A percentile compares a stretch with the other conserved stretches of the same genome.
These are phyloP conservation scores for Hypoxylon cercidicola DNA, from an alignment of 495 filamentous ascomycete genomes.

Conservation along the genomic window DNA sequence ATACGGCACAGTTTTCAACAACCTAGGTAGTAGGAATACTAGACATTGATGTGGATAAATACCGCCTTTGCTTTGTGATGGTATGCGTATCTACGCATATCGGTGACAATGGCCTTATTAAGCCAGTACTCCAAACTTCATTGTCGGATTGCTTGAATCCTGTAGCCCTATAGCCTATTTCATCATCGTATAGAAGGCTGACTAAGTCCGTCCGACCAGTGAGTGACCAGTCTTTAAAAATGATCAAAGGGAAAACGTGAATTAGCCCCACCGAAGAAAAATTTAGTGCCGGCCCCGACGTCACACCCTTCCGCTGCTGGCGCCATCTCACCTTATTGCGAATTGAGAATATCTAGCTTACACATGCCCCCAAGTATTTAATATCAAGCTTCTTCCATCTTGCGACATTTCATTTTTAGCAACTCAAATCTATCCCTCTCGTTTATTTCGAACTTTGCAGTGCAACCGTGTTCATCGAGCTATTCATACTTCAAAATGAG, in stretches of 20 bases:
- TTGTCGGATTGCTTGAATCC: not conserved
- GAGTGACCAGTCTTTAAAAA: slow-evolving; percentile 15
- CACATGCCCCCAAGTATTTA: slow-evolving; percentile 25
- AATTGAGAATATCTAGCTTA: slow-evolving; percentile 1
- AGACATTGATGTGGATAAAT: too few relatives aligned
- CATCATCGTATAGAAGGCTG: slow-evolving; percentile 2
- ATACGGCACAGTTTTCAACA: too few relatives aligned
- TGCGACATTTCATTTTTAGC: not conserved
- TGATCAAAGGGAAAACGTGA: not conserved
- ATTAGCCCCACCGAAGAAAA: slow-evolving; percentile 24
- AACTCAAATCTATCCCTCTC: not conserved
- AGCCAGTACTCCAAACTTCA: not conserved
- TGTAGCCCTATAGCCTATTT: not conserved
- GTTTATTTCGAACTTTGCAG: not conserved
- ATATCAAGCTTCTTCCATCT: slow-evolving; percentile 10
- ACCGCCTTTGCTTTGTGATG: too few relatives aligned
- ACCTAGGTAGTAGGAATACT: too few relatives aligned
- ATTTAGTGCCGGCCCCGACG: slow-evolving; percentile 20
- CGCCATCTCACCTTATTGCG: slow-evolving; percentile 25
- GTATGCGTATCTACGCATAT: too few relatives aligned
- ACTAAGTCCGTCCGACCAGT: slow-evolving; percentile 16
- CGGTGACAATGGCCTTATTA: not conserved
- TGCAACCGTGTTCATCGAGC: not conserved
- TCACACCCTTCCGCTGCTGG: slow-evolving; percentile 34
- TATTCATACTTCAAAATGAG: slow-evolving; percentile 67